Conservation (phyloP, 805 yeast species). For the Zygoascus biomembranicola region DNA sequence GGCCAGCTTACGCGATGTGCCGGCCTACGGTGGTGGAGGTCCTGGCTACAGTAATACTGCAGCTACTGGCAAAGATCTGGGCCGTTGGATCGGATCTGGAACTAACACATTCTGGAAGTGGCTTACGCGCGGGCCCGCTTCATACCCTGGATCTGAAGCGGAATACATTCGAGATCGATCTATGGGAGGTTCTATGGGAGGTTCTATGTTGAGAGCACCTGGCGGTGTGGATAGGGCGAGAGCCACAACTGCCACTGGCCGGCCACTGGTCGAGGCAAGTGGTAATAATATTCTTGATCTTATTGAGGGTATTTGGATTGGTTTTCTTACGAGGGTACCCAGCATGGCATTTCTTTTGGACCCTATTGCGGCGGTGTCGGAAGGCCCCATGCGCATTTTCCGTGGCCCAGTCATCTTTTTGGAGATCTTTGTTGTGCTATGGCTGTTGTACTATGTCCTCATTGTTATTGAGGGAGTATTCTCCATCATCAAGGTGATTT, state of each 20-base stretch:
- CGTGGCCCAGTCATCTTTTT: slow-evolving; percentile 7
- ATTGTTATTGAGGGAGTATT: slow-evolving; percentile 12
- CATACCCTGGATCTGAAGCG: neutral
- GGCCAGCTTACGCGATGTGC: neutral
- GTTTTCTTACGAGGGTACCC: slow-evolving; percentile 5
- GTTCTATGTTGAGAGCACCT: too few relatives aligned
- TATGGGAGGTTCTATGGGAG: too few relatives aligned
- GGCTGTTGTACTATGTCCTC: slow-evolving; percentile 11
- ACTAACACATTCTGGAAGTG: neutral
- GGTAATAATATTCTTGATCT: neutral
- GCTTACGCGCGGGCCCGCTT: neutral
- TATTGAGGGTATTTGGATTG: neutral
- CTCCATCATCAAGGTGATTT: slow-evolving; percentile 13
- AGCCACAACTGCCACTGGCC: neutral
- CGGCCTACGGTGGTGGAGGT: neutral
- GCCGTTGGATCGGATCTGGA: neutral
- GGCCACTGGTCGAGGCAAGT: neutral
- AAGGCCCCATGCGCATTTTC: slow-evolving; percentile 1
- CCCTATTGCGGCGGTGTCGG: slow-evolving; percentile 5
- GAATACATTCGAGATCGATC: neutral
- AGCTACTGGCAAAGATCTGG: neutral
- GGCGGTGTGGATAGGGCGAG: neutral
- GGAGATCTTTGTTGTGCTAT: slow-evolving; percentile 12
- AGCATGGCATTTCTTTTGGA: slow-evolving; percentile 6
- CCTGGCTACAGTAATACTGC: neutral